Conservation (phyloP, 352 stramenopile species). For the Pythium aristosporum region DNA sequence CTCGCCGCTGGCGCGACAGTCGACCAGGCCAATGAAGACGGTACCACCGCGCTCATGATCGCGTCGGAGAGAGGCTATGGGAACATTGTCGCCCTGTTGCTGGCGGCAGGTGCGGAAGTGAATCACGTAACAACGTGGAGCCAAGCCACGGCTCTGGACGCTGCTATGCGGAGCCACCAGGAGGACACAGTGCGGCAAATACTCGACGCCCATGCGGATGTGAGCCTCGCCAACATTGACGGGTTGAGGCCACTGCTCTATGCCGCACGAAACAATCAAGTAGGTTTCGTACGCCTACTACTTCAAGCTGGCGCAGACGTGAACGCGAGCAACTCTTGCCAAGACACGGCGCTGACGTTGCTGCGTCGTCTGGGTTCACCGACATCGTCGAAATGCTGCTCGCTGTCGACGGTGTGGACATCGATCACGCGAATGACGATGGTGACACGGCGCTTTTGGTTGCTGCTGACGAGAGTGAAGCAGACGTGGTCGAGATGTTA, state of each 20-base stretch:
- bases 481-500: background rate
- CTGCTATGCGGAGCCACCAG: background rate
- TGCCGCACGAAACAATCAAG: no score
- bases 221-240: no score
- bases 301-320: background rate
- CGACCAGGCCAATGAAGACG: constrained; percentile 21
- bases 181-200: background rate
- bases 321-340: background rate
- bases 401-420: background rate
- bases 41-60: constrained; percentile 27
- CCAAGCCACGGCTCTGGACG: background rate
- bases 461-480: background rate
- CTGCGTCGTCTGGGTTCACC: background rate
- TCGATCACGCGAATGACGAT: background rate
- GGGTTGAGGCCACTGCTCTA: no score
- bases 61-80: constrained; percentile 29
- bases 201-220: background rate
- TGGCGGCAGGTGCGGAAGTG: background rate
- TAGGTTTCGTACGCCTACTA: no score
- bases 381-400: background rate
- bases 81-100: background rate
- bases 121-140: background rate
- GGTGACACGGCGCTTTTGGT: background rate
- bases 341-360: background rate
- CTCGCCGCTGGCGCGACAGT: constrained; percentile 24